phyloP scores from a whole-genome alignment of 2,329 filamentous ascomycete genomes.

The Pseudofabraea citricarpa region DNA sequence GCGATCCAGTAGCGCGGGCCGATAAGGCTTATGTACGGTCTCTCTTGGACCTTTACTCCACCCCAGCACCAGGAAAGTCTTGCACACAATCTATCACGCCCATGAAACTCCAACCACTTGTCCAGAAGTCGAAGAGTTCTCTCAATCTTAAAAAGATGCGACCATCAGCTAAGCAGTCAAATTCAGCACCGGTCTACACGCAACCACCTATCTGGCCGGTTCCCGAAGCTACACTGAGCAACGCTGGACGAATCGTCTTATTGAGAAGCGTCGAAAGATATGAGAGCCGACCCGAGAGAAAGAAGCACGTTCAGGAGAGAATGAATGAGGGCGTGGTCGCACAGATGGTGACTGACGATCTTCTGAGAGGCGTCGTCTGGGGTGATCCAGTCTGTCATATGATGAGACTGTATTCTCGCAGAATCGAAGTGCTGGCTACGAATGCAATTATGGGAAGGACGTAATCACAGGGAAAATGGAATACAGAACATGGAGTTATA shows the following conservation, averaged over 20 bases:
- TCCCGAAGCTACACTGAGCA: constrained; percentile 61
- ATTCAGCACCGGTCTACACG: constrained; percentile 13
- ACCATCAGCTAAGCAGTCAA: constrained; percentile 15
- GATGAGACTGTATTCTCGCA: constrained; percentile 71
- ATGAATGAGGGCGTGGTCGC: constrained; percentile 61
- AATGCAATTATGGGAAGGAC: constrained; percentile 51
- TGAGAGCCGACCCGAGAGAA: constrained; percentile 34
- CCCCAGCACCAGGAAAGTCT: constrained; percentile 34
- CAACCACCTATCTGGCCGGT: constrained; percentile 55
- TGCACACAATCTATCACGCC: constrained; percentile 9
- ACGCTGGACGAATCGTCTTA: constrained; percentile 65
- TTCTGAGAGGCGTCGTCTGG: constrained; percentile 68
- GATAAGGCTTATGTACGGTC: constrained; percentile 72
- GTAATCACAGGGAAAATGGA: constrained; percentile 1
- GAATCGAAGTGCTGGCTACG: constrained; percentile 68
- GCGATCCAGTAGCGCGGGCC: constrained; percentile 73
- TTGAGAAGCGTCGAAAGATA: constrained; percentile 47
- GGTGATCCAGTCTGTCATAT: constrained; percentile 76
- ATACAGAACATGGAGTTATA: not conserved
- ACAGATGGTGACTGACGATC: constrained; percentile 61
- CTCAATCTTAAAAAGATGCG: constrained; percentile 15
- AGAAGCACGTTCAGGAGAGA: constrained; percentile 41
- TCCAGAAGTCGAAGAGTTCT: constrained; percentile 17
- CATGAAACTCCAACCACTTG: constrained; percentile 13
- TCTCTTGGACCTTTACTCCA: constrained; percentile 65